phyloP scores from a whole-genome alignment of 75 land plant species.

The Larix kaempferi region DNA sequence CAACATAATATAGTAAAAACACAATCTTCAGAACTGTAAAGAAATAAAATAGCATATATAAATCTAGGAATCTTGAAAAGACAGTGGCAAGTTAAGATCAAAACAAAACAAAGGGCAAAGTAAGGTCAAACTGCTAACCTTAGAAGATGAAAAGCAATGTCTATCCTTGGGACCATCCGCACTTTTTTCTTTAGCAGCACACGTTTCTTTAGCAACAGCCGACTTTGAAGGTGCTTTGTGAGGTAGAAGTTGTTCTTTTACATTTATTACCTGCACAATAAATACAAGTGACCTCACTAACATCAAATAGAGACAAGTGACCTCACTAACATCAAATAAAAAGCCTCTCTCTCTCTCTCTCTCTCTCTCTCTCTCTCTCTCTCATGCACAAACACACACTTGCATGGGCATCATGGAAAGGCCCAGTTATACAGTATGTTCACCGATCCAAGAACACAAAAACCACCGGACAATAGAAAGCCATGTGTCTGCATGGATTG shows the following conservation, averaged over 20 bases:
- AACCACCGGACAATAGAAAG: too few species aligned
- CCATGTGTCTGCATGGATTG: too few species aligned
- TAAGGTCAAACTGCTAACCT: not conserved
- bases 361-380: not conserved
- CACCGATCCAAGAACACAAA: too few species aligned
- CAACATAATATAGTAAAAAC: too few species aligned
- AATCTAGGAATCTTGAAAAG: not conserved
- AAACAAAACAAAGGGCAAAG: not conserved
- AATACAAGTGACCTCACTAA: not conserved
- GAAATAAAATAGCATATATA: not conserved
- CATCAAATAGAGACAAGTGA: constrained; percentile 3
- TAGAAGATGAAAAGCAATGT: not conserved
- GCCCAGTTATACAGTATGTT: too few species aligned
- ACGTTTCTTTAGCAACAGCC: not conserved
- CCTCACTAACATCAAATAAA: constrained; percentile 5
- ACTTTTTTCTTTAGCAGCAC: not conserved
- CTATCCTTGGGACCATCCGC: not conserved
- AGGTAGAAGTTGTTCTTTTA: constrained; percentile 5
- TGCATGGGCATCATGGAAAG: not conserved
- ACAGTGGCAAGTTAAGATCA: not conserved
- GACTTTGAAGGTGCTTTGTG: not conserved
- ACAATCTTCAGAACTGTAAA: too few species aligned
- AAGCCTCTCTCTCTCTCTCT: not conserved
- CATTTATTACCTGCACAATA: not conserved
- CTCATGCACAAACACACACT: not conserved